Percentiles rank a stretch among this genome's conserved stretches.
Conservation (phyloP, 2,329 filamentous ascomycete species). For the Colletotrichum lindemuthianum region DNA sequence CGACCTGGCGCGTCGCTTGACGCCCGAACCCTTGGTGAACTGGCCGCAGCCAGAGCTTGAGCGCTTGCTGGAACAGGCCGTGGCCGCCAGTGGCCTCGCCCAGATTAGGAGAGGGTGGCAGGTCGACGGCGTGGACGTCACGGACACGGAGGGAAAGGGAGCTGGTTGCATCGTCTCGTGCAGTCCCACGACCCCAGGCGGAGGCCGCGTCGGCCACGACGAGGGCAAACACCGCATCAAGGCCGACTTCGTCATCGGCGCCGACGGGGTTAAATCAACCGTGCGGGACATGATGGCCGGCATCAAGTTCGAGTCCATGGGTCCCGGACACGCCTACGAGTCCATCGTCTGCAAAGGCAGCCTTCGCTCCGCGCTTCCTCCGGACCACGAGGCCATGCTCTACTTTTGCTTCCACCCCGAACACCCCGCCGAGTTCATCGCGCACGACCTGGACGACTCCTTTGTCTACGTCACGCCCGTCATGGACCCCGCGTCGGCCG, state of each 20-base stretch:
- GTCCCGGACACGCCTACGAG: slow-evolving; percentile 24
- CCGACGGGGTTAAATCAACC: slow-evolving; percentile 24
- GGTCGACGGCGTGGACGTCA: slow-evolving; percentile 13
- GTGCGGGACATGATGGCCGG: slow-evolving; percentile 19
- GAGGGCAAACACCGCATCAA: background rate
- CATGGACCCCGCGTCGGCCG: slow-evolving; percentile 17
- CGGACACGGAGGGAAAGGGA: background rate
- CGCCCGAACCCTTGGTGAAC: slow-evolving; percentile 31
- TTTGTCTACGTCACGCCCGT: slow-evolving; percentile 26
- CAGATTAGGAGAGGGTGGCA: slow-evolving; percentile 26
- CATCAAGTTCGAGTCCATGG: slow-evolving; percentile 20
- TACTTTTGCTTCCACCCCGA: slow-evolving; percentile 32
- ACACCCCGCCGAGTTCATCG: slow-evolving; percentile 28
- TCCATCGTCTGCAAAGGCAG: slow-evolving; percentile 24
- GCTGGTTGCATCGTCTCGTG: slow-evolving; percentile 26
- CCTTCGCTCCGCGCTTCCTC: slow-evolving; percentile 23
- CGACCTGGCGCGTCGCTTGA: slow-evolving; percentile 16
- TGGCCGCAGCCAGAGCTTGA: slow-evolving; percentile 28
- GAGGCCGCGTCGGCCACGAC: background rate
- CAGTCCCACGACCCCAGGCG: background rate
- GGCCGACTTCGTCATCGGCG: slow-evolving; percentile 28
- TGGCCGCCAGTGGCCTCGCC: background rate
- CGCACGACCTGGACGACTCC: slow-evolving; percentile 16
- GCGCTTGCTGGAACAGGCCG: slow-evolving; percentile 15
- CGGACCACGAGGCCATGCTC: slow-evolving; percentile 27